Evolutionary conservation across 2,329 filamentous ascomycete genomes (phyloP).

Genomic region (Colletotrichum liaoningense): DNA sequence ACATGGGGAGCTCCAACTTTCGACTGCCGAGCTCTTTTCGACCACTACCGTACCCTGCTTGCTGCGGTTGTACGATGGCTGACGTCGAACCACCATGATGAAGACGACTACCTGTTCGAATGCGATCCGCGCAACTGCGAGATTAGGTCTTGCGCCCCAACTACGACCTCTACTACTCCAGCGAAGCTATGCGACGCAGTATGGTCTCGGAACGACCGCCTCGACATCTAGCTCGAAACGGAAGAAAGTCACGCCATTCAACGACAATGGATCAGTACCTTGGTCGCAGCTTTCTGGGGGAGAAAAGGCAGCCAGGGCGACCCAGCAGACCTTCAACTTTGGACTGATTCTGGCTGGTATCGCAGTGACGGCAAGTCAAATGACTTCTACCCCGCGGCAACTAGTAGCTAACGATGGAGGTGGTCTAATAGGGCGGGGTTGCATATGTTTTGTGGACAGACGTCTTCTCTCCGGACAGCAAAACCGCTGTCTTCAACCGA

Average conservation of each 20-base stretch:
- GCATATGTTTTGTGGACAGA: conserved; percentile 83
- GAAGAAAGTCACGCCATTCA: conserved; percentile 82
- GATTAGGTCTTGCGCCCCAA: conserved; percentile 41
- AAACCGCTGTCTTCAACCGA: conserved; percentile 88
- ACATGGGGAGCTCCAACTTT: conserved; percentile 18
- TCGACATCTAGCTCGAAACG: conserved; percentile 61
- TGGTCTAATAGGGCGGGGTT: conserved; percentile 72
- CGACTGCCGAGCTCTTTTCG: conserved; percentile 19
- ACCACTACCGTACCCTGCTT: background rate
- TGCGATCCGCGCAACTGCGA: conserved; percentile 46
- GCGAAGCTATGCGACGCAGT: conserved; percentile 70
- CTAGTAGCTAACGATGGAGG: conserved; percentile 10
- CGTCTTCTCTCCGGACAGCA: conserved; percentile 86
- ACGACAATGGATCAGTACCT: conserved; percentile 84
- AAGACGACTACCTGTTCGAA: conserved; percentile 54
- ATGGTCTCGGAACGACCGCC: conserved; percentile 50
- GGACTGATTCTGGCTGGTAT: conserved; percentile 80
- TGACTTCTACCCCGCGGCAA: conserved; percentile 11
- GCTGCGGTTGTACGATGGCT: conserved; percentile 47
- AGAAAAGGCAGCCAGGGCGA: conserved; percentile 87
- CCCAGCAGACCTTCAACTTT: conserved; percentile 92
- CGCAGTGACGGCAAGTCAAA: conserved; percentile 74
- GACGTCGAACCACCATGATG: conserved; percentile 57
- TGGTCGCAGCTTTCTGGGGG: conserved; percentile 81
- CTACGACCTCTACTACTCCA: conserved; percentile 51